Percentiles rank a stretch among this genome's conserved stretches.
Conservation (phyloP, 129 eudicot species). For the Escallonia rubra region DNA sequence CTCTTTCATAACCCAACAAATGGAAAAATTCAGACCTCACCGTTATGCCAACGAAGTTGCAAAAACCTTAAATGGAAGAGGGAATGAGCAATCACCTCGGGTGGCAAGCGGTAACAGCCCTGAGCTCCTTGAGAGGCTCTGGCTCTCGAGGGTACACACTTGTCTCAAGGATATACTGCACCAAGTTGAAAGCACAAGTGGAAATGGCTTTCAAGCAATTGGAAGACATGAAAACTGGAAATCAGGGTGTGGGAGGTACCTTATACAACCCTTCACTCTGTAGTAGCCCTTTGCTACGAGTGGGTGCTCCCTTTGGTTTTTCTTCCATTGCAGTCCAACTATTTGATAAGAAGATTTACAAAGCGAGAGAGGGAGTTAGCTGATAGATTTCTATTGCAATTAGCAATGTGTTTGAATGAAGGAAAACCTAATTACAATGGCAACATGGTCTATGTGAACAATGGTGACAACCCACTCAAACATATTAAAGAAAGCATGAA, state of each 20-base stretch:
- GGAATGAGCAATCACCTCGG: constrained; percentile 12
- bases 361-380: no score
- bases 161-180: not conserved
- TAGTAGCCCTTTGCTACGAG: not conserved
- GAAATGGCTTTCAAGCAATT: not conserved
- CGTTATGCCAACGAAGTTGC: no score
- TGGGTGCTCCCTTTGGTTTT: not conserved
- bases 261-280: not conserved
- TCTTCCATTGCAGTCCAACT: not conserved
- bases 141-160: constrained; percentile 35
- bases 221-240: not conserved
- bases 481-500: no score
- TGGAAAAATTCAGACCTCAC: not conserved
- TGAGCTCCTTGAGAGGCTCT: constrained; percentile 20
- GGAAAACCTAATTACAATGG: no score
- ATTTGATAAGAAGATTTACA: no score
- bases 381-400: no score
- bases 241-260: not conserved
- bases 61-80: not conserved
- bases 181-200: not conserved
- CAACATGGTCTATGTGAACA: no score
- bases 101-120: constrained; percentile 22
- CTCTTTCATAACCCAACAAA: not conserved
- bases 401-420: no score
- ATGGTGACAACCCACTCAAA: no score